Base-by-base conservation (phyloP, 2,329 filamentous ascomycete genomes). In the Cladosporium cucumerinum region DNA sequence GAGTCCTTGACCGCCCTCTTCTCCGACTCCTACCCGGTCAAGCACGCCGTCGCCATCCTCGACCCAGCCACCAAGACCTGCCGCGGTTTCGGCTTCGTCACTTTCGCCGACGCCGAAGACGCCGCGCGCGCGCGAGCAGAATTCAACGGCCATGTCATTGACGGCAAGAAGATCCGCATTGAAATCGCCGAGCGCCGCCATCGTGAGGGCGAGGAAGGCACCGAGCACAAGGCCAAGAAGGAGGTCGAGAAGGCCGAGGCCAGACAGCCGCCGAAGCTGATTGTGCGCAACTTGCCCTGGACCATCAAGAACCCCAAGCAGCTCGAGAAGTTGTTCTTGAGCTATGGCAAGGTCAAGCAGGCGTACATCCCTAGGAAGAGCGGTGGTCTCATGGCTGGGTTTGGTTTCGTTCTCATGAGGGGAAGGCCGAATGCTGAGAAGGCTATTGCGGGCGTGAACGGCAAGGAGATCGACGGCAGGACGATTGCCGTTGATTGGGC, bases 401-500 rank as follows among this genome's bases (percentile, higher is more conserved):
- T 98, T 73, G 95, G 93, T 5, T 97, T 99, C 73, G 88, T 99
- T 66, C 90, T 94, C 12, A 84, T 99, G 77, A 85, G 93, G 66
- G 92, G 93, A 49, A 88, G 85, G 73, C 94, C 93, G 79, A 97
- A 98, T 77, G 94, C 95, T 0, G 91, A 98, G 77, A 92, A 88
- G 76, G 95, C 95, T 1, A 83, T 99, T 65, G 87, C 89, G 66
- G 87, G 84, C 25, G 82, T 98, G 70, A 99, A 98, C 78, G 95
- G 94, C 65, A 97, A 92, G 76, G 87, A 90, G 67, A 84, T 99
- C 23, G 93, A 97, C 75, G 95, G 93, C 2, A 86, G 95, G 72
- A 90, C 89, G 10, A 78, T 99, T 66, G 95, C 94, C 30, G 95
- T 99, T 7, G 95, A 99, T 79, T 99, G 92, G 92, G 94, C 96